Percentiles rank a stretch among this genome's conserved stretches.
These are phyloP conservation scores for Euclidium syriacum DNA, from an alignment of 345 rosid genomes.

Conservation along the genomic window DNA sequence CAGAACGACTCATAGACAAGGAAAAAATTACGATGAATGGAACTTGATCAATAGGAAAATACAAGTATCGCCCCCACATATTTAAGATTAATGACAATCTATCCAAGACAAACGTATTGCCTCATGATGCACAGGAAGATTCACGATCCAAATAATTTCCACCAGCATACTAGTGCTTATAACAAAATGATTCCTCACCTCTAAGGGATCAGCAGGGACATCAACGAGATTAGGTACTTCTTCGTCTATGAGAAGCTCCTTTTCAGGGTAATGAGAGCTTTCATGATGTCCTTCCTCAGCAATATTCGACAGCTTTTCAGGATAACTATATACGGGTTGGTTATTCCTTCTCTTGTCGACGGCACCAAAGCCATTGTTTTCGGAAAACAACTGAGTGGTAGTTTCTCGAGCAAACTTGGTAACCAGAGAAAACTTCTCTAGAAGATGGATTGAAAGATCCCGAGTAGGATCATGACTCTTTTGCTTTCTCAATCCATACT, in stretches of 20 bases:
- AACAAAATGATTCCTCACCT: constrained; percentile 42
- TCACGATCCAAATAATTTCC: neutral
- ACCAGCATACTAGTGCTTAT: constrained; percentile 5
- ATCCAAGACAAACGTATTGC: neutral
- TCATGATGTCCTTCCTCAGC: constrained; percentile 38
- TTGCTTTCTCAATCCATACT: constrained; percentile 49
- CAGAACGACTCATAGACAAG: neutral
- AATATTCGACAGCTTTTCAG: constrained; percentile 36
- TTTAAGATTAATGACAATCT: neutral
- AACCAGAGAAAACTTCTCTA: constrained; percentile 92
- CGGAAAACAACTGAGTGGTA: constrained; percentile 80
- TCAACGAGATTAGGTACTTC: constrained; percentile 10
- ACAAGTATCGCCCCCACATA: neutral
- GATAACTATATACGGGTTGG: constrained; percentile 37
- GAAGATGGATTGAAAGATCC: constrained; percentile 79
- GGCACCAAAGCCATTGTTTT: constrained; percentile 56
- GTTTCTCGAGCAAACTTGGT: constrained; percentile 94
- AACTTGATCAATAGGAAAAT: neutral
- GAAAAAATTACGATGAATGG: neutral
- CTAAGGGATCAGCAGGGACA: constrained; percentile 73
- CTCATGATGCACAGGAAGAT: neutral
- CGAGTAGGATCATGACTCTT: constrained; percentile 82
- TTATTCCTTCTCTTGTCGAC: constrained; percentile 48
- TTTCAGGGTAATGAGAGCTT: constrained; percentile 28
- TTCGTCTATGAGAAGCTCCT: constrained; percentile 7